Evolutionary conservation across 768 basidiomycete species (phyloP).

Genomic region (Pluteus cervinus): DNA sequence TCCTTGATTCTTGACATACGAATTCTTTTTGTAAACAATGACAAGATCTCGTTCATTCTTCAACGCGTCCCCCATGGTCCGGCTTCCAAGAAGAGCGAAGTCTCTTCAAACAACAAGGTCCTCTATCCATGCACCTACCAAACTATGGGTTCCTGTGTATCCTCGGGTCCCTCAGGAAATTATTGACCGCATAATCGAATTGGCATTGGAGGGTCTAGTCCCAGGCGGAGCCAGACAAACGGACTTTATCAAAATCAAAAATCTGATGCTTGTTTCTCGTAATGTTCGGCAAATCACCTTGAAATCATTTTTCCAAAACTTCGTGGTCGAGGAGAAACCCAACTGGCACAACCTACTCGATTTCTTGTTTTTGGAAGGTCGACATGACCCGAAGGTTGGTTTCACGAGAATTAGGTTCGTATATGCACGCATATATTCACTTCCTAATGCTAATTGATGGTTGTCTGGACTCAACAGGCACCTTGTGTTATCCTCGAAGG

Average conservation of each 20-base stretch:
- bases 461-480: conserved; percentile 7
- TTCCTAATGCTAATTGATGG: conserved; percentile 13
- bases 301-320: conserved; percentile 27
- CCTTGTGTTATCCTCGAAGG: too few relatives aligned
- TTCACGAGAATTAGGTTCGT: conserved; percentile 45
- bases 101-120: background rate
- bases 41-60: too few relatives aligned
- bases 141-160: conserved; percentile 1
- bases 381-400: conserved; percentile 18
- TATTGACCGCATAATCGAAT: conserved; percentile 27
- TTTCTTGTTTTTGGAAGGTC: conserved; percentile 19
- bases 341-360: conserved; percentile 18
- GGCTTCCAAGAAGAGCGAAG: background rate
- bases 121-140: background rate
- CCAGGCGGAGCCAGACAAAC: conserved; percentile 3
- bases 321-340: conserved; percentile 19
- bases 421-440: conserved; percentile 10
- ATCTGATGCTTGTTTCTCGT: conserved; percentile 30
- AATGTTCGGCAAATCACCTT: conserved; percentile 37
- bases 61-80: too few relatives aligned
- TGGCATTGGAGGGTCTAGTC: conserved; percentile 14
- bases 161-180: conserved; percentile 30
- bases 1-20: too few relatives aligned
- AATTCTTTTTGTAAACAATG: too few relatives aligned
- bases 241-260: conserved; percentile 17